phyloP scores from a whole-genome alignment of 306 rosid genomes.

The Vicia faba region DNA sequence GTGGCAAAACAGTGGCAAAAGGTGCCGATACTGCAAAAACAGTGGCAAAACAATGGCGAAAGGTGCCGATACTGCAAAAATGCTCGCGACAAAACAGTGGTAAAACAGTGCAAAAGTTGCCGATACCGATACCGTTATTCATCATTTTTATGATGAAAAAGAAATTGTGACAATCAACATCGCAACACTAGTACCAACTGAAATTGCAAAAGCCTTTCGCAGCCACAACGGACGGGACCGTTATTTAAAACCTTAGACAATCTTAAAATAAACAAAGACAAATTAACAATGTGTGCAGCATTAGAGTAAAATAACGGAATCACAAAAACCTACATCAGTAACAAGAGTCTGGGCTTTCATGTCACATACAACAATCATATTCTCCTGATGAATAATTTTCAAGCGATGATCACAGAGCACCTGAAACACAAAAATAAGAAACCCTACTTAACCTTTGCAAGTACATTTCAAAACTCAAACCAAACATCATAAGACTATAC shows the following conservation, averaged over 20 bases:
- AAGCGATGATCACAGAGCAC: conserved; percentile 18
- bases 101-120: too few species aligned
- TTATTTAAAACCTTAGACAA: not conserved
- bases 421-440: conserved; percentile 29
- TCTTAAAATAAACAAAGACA: not conserved
- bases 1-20: too few species aligned
- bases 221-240: too few species aligned
- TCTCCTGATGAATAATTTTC: not conserved
- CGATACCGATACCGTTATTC: too few species aligned
- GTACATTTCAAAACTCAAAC: not conserved
- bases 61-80: too few species aligned
- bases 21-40: too few species aligned
- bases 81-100: too few species aligned
- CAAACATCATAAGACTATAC: not conserved
- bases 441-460: not conserved
- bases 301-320: not conserved
- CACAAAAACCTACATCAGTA: conserved; percentile 29
- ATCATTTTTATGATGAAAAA: too few species aligned
- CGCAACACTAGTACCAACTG: too few species aligned
- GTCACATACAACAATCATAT: not conserved
- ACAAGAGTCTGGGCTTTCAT: conserved; percentile 23
- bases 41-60: too few species aligned
- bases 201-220: too few species aligned
- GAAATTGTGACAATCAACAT: too few species aligned
- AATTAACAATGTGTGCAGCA: not conserved